A percentile compares a stretch with the other conserved stretches of the same genome.
phyloP scores from a whole-genome alignment of 345 rosid genomes.

The Laguncularia racemosa region DNA sequence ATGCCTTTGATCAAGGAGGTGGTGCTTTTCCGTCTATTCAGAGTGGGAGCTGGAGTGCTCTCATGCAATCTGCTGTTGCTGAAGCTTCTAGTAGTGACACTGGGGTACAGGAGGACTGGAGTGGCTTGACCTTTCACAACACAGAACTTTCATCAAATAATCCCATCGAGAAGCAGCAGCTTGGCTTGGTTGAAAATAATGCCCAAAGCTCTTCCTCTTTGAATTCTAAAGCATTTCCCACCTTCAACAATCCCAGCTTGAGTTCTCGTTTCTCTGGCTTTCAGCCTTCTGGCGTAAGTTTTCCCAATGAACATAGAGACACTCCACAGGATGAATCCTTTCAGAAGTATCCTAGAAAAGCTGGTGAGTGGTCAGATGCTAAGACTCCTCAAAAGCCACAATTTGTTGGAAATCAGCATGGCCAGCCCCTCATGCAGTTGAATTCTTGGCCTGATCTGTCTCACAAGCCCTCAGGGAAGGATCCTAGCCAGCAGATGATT shows the following conservation, averaged over 20 bases:
- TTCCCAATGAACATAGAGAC: slow-evolving; percentile 24
- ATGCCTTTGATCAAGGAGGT: slow-evolving; percentile 28
- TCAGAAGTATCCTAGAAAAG: slow-evolving; percentile 25
- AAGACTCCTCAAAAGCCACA: slow-evolving; percentile 27
- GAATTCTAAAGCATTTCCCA: slow-evolving; percentile 22
- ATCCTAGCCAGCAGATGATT: not conserved
- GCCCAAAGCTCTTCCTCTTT: slow-evolving; percentile 33
- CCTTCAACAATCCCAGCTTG: slow-evolving; percentile 18
- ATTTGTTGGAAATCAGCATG: slow-evolving; percentile 21
- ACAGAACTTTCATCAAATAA: slow-evolving; percentile 38
- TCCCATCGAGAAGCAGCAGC: slow-evolving; percentile 43
- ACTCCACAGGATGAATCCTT: slow-evolving; percentile 23
- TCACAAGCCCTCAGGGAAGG: slow-evolving; percentile 19
- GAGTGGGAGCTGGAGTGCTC: slow-evolving; percentile 97
- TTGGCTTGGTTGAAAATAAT: slow-evolving; percentile 38
- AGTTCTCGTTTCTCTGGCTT: slow-evolving; percentile 40
- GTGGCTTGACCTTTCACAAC: slow-evolving; percentile 53
- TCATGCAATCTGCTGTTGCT: slow-evolving; percentile 87
- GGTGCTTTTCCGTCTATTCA: slow-evolving; percentile 36
- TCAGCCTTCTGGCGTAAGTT: slow-evolving; percentile 34
- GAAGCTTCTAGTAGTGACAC: slow-evolving; percentile 74
- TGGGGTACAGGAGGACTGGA: slow-evolving; percentile 64
- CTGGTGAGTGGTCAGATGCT: slow-evolving; percentile 35
- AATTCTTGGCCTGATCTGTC: slow-evolving; percentile 30
- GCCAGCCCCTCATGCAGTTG: slow-evolving; percentile 22